These are phyloP conservation scores for Xylaria sp. DNA, from an alignment of 2,329 filamentous ascomycete species.

Conservation along the genomic window DNA sequence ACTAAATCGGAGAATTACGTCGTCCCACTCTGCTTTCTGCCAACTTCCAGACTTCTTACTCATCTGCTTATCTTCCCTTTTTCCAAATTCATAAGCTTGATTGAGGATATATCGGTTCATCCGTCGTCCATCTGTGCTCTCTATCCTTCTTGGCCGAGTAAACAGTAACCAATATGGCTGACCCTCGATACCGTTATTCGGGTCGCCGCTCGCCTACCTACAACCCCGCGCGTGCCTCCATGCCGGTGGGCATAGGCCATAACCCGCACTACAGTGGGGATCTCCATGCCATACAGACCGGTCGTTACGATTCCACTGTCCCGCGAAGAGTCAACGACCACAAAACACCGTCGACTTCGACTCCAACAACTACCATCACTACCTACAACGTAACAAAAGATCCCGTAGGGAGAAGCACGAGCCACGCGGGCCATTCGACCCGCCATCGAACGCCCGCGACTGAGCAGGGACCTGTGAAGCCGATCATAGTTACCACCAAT, in stretches of 20 bases:
- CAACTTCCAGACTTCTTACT: not conserved
- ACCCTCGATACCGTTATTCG: constrained; percentile 49
- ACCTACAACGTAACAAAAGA: constrained; percentile 62
- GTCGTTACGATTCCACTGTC: constrained; percentile 38
- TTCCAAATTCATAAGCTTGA: not conserved
- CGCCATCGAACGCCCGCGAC: constrained; percentile 54
- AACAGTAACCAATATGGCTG: constrained; percentile 45
- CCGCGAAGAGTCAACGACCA: constrained; percentile 41
- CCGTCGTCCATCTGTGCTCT: constrained; percentile 8
- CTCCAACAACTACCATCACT: constrained; percentile 51
- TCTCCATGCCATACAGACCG: constrained; percentile 54
- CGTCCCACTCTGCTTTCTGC: not conserved
- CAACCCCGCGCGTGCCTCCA: constrained; percentile 56
- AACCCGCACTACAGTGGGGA: constrained; percentile 56
- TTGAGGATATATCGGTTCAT: not conserved
- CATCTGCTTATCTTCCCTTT: not conserved
- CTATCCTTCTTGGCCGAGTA: constrained; percentile 9
- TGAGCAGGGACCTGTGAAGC: constrained; percentile 53
- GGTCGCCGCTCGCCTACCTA: constrained; percentile 48
- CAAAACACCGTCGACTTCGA: constrained; percentile 36
- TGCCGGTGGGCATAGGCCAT: constrained; percentile 56
- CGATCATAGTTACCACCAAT: constrained; percentile 61
- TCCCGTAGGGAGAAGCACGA: constrained; percentile 49
- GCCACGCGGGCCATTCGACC: constrained; percentile 42
- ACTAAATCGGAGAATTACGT: not conserved